A percentile compares a stretch with the other conserved stretches of the same genome.
Evolutionary conservation across 2,329 filamentous ascomycete genomes (phyloP).

Genomic region (Trichoderma sp.): DNA sequence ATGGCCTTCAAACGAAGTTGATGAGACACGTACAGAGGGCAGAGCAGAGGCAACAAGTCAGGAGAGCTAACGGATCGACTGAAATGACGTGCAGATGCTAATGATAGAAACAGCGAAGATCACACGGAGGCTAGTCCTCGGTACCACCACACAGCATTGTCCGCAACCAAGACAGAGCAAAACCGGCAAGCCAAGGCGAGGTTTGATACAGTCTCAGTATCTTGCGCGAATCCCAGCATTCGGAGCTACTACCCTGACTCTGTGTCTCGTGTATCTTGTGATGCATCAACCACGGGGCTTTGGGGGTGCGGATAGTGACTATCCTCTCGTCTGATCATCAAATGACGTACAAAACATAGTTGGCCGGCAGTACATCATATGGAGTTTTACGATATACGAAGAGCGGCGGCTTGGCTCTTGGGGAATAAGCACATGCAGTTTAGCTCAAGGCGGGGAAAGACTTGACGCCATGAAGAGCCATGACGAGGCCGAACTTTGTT

Average conservation of each 20-base stretch:
- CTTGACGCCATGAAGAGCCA: neutral
- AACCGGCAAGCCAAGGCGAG: constrained; percentile 24
- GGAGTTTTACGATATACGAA: neutral
- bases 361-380: too few species aligned
- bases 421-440: neutral
- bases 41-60: too few species aligned
- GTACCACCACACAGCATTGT: neutral
- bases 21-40: too few species aligned
- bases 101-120: too few species aligned
- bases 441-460: constrained; percentile 10
- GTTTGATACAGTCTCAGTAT: constrained; percentile 21
- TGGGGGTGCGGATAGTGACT: neutral
- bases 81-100: neutral
- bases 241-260: neutral
- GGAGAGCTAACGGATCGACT: too few species aligned
- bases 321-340: too few species aligned
- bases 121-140: neutral
- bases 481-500: constrained; percentile 18
- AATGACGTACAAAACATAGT: neutral
- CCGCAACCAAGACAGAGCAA: neutral
- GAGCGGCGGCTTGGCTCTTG: neutral
- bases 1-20: too few species aligned
- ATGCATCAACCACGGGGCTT: neutral
- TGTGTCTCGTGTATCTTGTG: neutral
- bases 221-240: neutral